Conservation (phyloP, 176 grass and related monocot genomes). For the Thalia dealbata region DNA sequence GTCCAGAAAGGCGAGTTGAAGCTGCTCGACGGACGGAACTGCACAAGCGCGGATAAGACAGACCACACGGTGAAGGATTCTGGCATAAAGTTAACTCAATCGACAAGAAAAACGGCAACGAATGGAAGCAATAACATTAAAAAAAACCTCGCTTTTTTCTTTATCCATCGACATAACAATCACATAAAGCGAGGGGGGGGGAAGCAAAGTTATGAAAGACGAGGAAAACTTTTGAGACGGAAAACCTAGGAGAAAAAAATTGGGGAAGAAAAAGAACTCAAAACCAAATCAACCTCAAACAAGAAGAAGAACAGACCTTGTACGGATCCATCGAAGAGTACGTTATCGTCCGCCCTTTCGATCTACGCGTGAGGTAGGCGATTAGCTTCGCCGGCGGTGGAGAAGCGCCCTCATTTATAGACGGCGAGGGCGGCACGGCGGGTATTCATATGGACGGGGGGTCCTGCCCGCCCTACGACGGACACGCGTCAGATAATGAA, state of each 20-base stretch:
- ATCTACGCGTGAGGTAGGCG: background rate
- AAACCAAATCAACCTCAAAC: conserved; percentile 1
- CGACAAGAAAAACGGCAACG: background rate
- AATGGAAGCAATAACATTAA: too few species aligned
- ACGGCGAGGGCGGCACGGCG: background rate
- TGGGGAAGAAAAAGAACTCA: background rate
- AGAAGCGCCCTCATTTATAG: background rate
- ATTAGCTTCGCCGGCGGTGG: background rate
- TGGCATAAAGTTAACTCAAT: too few species aligned
- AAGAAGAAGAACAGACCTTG: conserved; percentile 32
- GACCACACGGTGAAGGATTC: too few species aligned
- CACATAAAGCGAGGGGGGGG: too few species aligned
- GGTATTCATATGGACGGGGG: background rate
- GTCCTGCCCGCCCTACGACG: background rate
- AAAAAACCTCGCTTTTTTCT: too few species aligned
- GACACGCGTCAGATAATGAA: background rate
- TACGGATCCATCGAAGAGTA: conserved; percentile 60
- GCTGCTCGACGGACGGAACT: conserved; percentile 52
- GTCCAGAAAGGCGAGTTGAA: conserved; percentile 54
- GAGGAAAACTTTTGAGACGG: too few species aligned
- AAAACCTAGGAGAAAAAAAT: background rate
- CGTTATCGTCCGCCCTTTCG: background rate
- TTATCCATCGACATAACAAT: too few species aligned
- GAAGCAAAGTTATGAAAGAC: too few species aligned
- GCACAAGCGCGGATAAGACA: background rate